A percentile compares a stretch with the other conserved stretches of the same genome.
Evolutionary conservation across 306 rosid species (phyloP).

Genomic region (Arachis hypogaea): DNA sequence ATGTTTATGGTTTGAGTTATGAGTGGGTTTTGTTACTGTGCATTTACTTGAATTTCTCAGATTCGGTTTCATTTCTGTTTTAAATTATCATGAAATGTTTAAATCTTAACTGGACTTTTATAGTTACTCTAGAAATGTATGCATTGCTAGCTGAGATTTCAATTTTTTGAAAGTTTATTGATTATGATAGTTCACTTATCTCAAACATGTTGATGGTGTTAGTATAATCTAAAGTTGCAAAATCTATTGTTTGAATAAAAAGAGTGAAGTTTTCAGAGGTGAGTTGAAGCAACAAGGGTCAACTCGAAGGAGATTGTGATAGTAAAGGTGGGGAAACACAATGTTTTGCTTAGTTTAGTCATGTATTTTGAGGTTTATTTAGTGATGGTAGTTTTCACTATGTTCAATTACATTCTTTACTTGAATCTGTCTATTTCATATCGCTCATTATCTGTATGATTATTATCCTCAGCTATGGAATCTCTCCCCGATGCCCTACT

Average conservation of each 20-base stretch:
- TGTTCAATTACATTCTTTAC: constrained; percentile 13
- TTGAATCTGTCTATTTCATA: not conserved
- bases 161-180: not conserved
- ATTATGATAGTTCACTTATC: not conserved
- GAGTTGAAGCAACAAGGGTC: not conserved
- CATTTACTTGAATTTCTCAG: not conserved
- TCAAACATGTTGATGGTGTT: not conserved
- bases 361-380: not conserved
- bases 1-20: not conserved
- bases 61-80: not conserved
- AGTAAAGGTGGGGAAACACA: not conserved
- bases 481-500: constrained; percentile 81
- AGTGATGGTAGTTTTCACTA: not conserved
- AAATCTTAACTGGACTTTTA: constrained; percentile 10
- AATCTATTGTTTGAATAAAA: constrained; percentile 5
- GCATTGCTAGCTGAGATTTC: not conserved
- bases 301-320: not conserved
- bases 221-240: not conserved
- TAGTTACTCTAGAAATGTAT: not conserved
- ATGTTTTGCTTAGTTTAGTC: constrained; percentile 4
- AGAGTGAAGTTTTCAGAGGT: not conserved
- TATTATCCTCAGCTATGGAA: constrained; percentile 60
- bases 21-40: not conserved
- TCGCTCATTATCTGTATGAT: constrained; percentile 36
- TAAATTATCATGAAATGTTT: not conserved